Evolutionary conservation across 2,329 filamentous ascomycete species (phyloP), one percentile per base, ranked within the genome.

Genomic region (Ophiosphaerella narmari): DNA sequence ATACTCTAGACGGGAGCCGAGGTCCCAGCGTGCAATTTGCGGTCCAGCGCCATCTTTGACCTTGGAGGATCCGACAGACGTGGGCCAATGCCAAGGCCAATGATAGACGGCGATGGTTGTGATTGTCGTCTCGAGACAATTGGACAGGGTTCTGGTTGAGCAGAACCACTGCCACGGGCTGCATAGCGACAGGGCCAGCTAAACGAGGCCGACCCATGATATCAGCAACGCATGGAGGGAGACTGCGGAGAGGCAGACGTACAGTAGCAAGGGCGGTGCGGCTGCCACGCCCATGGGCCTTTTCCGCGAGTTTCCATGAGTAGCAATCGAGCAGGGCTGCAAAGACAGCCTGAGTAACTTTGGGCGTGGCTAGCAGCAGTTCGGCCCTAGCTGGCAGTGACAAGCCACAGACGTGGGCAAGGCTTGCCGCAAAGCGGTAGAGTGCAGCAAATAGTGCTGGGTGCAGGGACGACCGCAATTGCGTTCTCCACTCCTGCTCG

Each of bases 131-230:
- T 99, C 94, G 4, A 97, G 78, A 44, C 87, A 94, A 75, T 99
- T 99, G 46, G 93, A 97, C 67, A 99, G 88, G 1, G 94, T 96
- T 39, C 94, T 84, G 0, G 91, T 93, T 1, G 91, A 94, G 75
- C 88, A 94, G 74, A 94, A 97, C 90, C 90, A 97, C 72, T 97
- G 91, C 91, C 94, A 99, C 6, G 94, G 90, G 73, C 86, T 96
- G 64, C 86, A 77, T 37, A 89, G 73, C 3, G 86, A 86, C 74
- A 94, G 81, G 50, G 82, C 80, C 39, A 96, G 78, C 86, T 91
- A 71, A 57, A 55, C 51, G 48, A 48, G 48, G 60, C 56, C 48
- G 43, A 42, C 53, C 54, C 50, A 57, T 55, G 16, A 50, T 46
- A 60, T 63, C 49, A 65, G 58, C 59, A 43, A 60, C 52, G 43